Percentiles rank a stretch among this genome's conserved stretches.
Conservation (phyloP, 2,329 filamentous ascomycete genomes). For the Cladosporium cucumerinum region DNA sequence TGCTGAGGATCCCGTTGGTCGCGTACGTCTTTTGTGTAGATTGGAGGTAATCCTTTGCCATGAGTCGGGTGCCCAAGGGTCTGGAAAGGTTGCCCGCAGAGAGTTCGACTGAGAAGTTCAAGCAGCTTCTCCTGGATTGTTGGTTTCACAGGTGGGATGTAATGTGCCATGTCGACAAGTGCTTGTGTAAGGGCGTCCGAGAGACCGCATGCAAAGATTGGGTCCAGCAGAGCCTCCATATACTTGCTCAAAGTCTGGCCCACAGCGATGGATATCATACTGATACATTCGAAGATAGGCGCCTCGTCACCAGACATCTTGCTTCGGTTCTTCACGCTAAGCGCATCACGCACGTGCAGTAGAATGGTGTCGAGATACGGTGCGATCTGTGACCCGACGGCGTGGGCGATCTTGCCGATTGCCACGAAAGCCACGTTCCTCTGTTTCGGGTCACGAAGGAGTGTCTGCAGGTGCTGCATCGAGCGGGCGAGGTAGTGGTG, state of each 20-base stretch:
- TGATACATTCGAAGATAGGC: constrained; percentile 96
- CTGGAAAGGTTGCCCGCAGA: constrained; percentile 88
- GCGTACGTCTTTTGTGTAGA: constrained; percentile 64
- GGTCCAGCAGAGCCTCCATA: constrained; percentile 90
- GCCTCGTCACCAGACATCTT: constrained; percentile 56
- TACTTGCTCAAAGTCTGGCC: constrained; percentile 97
- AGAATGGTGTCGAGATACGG: constrained; percentile 94
- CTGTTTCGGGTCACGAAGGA: constrained; percentile 93
- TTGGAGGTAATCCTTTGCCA: constrained; percentile 73
- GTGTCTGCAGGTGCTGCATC: constrained; percentile 91
- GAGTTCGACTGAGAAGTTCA: constrained; percentile 89
- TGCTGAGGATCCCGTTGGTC: constrained; percentile 80
- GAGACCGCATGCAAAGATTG: constrained; percentile 94
- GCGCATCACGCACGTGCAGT: constrained; percentile 86
- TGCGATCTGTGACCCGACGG: constrained; percentile 90
- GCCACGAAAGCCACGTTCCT: constrained; percentile 91
- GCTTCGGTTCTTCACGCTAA: constrained; percentile 72
- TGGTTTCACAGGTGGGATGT: constrained; percentile 89
- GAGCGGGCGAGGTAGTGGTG: constrained; percentile 86
- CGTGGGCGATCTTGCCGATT: constrained; percentile 93
- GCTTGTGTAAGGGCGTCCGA: constrained; percentile 93
- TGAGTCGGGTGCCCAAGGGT: constrained; percentile 89
- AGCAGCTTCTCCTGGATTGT: constrained; percentile 91
- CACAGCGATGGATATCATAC: constrained; percentile 89
- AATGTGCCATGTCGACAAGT: constrained; percentile 96